Evolutionary conservation across 2,329 filamentous ascomycete genomes (phyloP), one percentile per base, ranked within the genome.

Genomic region (Phyllachora maydis): DNA sequence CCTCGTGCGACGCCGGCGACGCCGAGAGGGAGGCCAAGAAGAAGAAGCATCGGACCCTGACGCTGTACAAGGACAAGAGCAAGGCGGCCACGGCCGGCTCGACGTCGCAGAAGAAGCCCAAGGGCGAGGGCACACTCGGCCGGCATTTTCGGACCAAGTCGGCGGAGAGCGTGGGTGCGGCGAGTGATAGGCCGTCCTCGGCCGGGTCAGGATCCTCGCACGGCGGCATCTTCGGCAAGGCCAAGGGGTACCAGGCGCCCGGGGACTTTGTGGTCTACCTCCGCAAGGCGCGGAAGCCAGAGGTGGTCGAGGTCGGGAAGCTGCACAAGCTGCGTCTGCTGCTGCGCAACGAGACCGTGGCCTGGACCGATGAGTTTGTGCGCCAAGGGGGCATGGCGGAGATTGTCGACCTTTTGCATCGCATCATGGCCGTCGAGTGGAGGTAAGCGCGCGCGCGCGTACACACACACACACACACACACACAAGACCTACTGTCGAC

Each of bases 391-490:
- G 88, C 11, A 91, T 95, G 82, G 66, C 75, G 34, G 81, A 93
- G 45, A 77, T 95, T 31, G 75, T 93, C 17, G 68, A 65, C 18
- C 53, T 95, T 26, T 56, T 95, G 22, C 74, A 91, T 45, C 68
- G 85, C n/a, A 91, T 85, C 36, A 82, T 93, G 64, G 75, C 75
- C 24, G 72, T 98, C 16, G 88, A 95, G 46, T 98, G 88, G 85
- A 79, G 83, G 76, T 82, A 49, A 45, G 69, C 24, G 16, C 22
- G 19, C 19, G 16, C 21, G 18, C n/a, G n/a, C n/a, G n/a, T n/a
- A n/a, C n/a, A n/a, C n/a, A n/a, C n/a, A n/a, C n/a, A n/a, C n/a
- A n/a, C n/a, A n/a, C n/a, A n/a, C n/a, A n/a, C n/a, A 4, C 22
- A 13, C 17, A 6, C 14, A 16, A 16, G 18, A 19, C 26, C 30